phyloP scores from a whole-genome alignment of 176 grass and related monocot species.

The Panicum miliaceum region DNA sequence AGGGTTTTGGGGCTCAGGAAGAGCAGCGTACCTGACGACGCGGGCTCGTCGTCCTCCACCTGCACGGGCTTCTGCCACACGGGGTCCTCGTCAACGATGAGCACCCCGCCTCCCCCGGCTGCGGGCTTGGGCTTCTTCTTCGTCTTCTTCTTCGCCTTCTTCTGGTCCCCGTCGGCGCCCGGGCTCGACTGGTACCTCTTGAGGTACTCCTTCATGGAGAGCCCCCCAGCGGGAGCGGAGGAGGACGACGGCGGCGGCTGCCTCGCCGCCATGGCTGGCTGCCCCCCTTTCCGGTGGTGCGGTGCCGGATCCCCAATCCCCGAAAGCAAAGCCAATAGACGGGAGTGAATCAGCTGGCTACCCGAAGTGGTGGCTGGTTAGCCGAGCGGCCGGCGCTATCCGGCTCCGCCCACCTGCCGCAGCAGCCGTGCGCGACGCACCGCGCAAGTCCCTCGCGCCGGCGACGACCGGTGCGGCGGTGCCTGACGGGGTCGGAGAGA shows the following conservation, averaged over 20 bases:
- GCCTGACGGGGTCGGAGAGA: not conserved
- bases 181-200: slow-evolving; percentile 70
- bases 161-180: slow-evolving; percentile 47
- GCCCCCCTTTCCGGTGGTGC: not conserved
- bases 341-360: not conserved
- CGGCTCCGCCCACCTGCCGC: not conserved
- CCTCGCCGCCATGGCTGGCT: slow-evolving; percentile 42
- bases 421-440: not conserved
- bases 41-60: slow-evolving; percentile 68
- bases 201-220: slow-evolving; percentile 92
- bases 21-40: slow-evolving; percentile 46
- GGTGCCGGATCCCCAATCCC: not conserved
- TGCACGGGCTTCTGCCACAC: slow-evolving; percentile 96
- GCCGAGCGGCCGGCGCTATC: not conserved
- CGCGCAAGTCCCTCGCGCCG: not conserved
- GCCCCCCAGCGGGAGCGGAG: slow-evolving; percentile 30
- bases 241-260: slow-evolving; percentile 15
- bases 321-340: not conserved
- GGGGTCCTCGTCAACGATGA: slow-evolving; percentile 93
- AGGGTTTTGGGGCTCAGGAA: not conserved
- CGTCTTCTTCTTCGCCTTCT: slow-evolving; percentile 75
- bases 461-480: not conserved
- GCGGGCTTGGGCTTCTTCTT: slow-evolving; percentile 72
- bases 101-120: slow-evolving; percentile 50
- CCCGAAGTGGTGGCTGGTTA: not conserved